phyloP scores from a whole-genome alignment of 169 alveolate genomes.

The Cryptosporidium felis region DNA sequence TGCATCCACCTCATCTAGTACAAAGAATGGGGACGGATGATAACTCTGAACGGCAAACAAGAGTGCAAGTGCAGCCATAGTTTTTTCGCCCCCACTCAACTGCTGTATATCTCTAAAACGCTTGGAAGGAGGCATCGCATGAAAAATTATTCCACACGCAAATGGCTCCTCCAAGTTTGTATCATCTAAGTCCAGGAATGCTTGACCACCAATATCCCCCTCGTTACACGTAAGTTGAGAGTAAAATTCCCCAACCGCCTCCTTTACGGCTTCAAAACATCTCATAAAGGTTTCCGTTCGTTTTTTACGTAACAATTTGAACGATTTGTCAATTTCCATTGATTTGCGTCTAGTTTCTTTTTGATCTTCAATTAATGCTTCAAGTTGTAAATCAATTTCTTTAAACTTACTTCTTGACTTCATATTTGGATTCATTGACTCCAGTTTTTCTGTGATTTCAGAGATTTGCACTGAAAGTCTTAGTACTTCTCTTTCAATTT shows the following conservation, averaged over 20 bases:
- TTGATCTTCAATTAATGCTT: constrained; percentile 42
- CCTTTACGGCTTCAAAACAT: constrained; percentile 80
- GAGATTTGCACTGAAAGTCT: neutral
- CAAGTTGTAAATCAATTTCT: constrained; percentile 75
- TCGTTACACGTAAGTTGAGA: constrained; percentile 76
- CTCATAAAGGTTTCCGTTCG: constrained; percentile 76
- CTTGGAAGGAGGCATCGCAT: constrained; percentile 89
- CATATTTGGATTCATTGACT: constrained; percentile 43
- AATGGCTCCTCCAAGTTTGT: constrained; percentile 84
- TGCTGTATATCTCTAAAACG: constrained; percentile 85
- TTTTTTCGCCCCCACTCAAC: constrained; percentile 96
- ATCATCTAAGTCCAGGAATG: constrained; percentile 80
- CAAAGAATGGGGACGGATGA: constrained; percentile 89
- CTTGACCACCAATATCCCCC: constrained; percentile 79
- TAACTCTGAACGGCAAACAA: constrained; percentile 88
- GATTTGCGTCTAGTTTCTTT: constrained; percentile 63
- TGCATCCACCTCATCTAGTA: constrained; percentile 94
- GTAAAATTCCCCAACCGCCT: constrained; percentile 76
- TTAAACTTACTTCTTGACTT: constrained; percentile 57
- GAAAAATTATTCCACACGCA: constrained; percentile 82
- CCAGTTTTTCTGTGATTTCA: constrained; percentile 32
- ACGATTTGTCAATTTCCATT: constrained; percentile 28
- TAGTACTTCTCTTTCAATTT: constrained; percentile 11
- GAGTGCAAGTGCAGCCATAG: constrained; percentile 92
- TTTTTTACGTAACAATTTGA: constrained; percentile 28